Evolutionary conservation across 1,139 yeast genomes (phyloP), one percentile per base, ranked within the genome.

Genomic region (Pichia inconspicua): DNA sequence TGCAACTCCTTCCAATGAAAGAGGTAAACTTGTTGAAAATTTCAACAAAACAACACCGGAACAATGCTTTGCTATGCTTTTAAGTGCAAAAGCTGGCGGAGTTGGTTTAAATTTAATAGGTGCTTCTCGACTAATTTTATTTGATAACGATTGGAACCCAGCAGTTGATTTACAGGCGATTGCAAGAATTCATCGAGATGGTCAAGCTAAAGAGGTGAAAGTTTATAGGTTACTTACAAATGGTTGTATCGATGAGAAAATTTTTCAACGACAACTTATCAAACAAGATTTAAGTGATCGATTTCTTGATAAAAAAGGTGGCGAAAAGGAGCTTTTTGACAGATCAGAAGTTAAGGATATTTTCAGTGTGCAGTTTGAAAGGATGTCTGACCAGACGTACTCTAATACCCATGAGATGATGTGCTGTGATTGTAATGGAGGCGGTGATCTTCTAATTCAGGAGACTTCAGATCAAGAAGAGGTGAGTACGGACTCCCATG

Each of bases 121-220:
- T 1, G 98, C 96, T 0, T 88, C 96, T 0, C 70, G 97, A 31
- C 68, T 92, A 35, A 74, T 92, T 3, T 66, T 92, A 25, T 85
- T 85, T 50, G 65, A 62, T 42, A 62, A 61, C 47, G 65, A 62
- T 43, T 62, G 65, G 65, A 92, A 94, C 56, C 98, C 98, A 0
- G 80, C 97, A 0, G 76, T 85, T 12, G 99, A 92, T 63, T 66
- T 85, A 30, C 99, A 92, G 64, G 96, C 97, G 0, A 88, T 92
- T 95, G 96, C 97, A 0, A 69, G 99, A 53, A 83, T 92, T 6
- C 96, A 90, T 60, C 71, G 99, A 55, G 97, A 92, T 63, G 98
- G 98, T 0, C 98, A 92, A 63, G 74, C 67, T 47, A 74, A 68
- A 46, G 90, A 89, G 0, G 95, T 90, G 10, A 84, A 70, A 61